Conservation (phyloP, 305 asterid species). For the Fraxinus dipetala region DNA sequence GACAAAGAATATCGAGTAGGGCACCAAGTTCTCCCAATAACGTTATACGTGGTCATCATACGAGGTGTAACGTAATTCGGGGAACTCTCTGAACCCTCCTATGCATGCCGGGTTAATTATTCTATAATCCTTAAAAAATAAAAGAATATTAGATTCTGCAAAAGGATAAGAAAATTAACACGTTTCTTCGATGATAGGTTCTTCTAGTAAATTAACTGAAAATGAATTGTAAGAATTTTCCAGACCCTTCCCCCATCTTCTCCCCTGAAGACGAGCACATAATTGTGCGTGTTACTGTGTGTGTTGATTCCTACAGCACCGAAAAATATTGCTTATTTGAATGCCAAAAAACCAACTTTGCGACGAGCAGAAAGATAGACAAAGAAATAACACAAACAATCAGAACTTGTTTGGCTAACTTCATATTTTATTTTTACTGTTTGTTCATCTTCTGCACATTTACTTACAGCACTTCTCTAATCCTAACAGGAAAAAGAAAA, state of each 20-base stretch:
- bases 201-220: not conserved
- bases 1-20: not conserved
- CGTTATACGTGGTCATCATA: not conserved
- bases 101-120: not conserved
- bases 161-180: not conserved
- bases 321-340: not conserved
- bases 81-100: not conserved
- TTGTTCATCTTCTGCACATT: not conserved
- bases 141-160: not conserved
- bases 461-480: not conserved
- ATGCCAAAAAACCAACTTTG: not conserved
- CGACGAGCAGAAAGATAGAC: not conserved
- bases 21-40: not conserved
- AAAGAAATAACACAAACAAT: not conserved
- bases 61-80: not conserved
- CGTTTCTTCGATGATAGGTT: not conserved
- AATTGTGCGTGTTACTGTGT: not conserved
- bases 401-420: not conserved
- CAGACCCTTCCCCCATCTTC: not conserved
- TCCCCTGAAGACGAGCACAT: not conserved
- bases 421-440: not conserved
- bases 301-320: not conserved
- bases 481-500: not conserved
- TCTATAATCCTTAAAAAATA: not conserved
- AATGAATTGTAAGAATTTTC: not conserved